Evolutionary conservation across 345 rosid genomes (phyloP).

Genomic region (Excoecaria cochinchinensis): DNA sequence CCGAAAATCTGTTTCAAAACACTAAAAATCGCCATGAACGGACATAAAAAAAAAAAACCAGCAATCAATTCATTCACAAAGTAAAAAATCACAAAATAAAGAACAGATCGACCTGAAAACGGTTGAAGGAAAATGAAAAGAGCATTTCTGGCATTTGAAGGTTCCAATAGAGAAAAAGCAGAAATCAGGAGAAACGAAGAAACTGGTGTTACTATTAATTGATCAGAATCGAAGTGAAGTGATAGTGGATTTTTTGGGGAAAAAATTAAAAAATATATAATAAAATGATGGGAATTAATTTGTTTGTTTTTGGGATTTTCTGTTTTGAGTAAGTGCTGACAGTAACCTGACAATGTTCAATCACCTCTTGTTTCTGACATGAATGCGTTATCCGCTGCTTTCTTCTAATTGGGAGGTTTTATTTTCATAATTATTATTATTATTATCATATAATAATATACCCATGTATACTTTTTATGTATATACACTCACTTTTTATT

Average conservation of each 20-base stretch:
- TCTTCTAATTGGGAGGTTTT: neutral
- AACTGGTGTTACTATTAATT: neutral
- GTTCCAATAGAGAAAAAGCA: neutral
- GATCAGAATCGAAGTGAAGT: neutral
- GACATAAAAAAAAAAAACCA: neutral
- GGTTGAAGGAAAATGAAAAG: neutral
- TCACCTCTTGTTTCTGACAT: slow-evolving; percentile 12
- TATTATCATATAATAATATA: neutral
- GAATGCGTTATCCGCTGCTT: neutral
- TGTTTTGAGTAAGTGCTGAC: slow-evolving; percentile 11
- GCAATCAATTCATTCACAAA: neutral
- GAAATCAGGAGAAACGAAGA: neutral
- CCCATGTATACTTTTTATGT: neutral
- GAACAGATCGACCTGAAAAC: slow-evolving; percentile 14
- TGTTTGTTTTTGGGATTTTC: neutral
- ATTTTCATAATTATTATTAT: neutral
- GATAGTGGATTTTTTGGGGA: neutral
- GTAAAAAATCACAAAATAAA: neutral
- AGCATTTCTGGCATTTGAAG: slow-evolving; percentile 14
- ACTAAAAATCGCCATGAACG: neutral
- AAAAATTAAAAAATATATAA: too few relatives aligned
- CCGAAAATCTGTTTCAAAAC: neutral
- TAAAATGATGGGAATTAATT: too few relatives aligned
- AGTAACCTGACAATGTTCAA: slow-evolving; percentile 21
- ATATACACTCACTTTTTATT: neutral